Evolutionary conservation across 2,329 filamentous ascomycete species (phyloP), one percentile per base, ranked within the genome.

Genomic region (Fusarium sp.): DNA sequence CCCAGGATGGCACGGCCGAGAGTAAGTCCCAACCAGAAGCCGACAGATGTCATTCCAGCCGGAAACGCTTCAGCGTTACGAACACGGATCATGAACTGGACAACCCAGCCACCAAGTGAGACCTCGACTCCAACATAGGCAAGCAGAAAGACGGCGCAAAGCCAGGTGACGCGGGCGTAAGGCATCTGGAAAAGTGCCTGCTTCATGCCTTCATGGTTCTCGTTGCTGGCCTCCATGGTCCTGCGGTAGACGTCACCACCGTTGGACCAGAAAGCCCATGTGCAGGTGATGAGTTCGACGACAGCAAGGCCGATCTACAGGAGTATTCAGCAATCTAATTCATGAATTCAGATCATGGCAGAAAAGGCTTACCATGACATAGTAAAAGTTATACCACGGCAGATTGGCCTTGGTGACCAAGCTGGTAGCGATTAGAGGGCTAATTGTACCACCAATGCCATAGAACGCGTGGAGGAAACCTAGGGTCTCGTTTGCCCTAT

Each of bases 1-100:
- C 93, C 93, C 6, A 97, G 83, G 0, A 92, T 81, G 3, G 95
- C 83, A 4, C 94, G 86, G 0, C 94, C 94, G 2, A 94, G 82
- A 0, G 94, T 94, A 71, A 97, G 87, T 0, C 94, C 94, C 22
- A 94, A 87, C 94, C 94, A 97, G 82, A 95, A 96, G 0, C 93
- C 94, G 2, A 93, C 95, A 0, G 92, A 91, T 0, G 91, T 91
- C 86, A 96, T 93, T 11, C 94, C 93, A 29, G 91, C 91, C 0
- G 90, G 89, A 75, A 95, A 95, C 0, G 89, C 83, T 5, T 85
- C 87, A 1, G 91, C 93, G n/a, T 91, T 82, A 7, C 94, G 89
- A 7, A 95, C 91, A 37, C 90, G 88, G 29, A 94, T 91, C 93
- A 97, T 96, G 81, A 97, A 96, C 6, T 92, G 91, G 62, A 95